A percentile compares a stretch with the other conserved stretches of the same genome.
Evolutionary conservation across 2,329 filamentous ascomycete species (phyloP).

Genomic region (Aschersonia sp.): DNA sequence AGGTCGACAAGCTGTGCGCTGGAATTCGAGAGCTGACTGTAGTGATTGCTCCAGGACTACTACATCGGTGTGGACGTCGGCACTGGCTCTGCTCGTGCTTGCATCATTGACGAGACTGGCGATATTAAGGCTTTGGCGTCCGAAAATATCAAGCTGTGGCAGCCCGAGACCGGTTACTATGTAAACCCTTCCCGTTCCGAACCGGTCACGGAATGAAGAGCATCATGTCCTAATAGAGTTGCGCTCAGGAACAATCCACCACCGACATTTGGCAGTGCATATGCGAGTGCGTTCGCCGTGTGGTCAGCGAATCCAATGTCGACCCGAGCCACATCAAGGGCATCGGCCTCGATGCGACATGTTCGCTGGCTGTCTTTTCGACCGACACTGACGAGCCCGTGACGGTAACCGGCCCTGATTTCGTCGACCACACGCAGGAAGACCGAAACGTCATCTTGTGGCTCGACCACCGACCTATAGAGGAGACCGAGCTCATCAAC

Average conservation of each 20-base stretch:
- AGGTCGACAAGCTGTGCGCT: neutral
- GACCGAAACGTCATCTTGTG: constrained; percentile 94
- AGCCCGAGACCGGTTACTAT: constrained; percentile 63
- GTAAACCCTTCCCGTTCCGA: constrained; percentile 25
- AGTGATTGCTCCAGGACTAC: constrained; percentile 28
- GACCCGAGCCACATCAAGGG: constrained; percentile 65
- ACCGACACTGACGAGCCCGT: constrained; percentile 83
- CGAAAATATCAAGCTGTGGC: constrained; percentile 68
- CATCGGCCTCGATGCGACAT: constrained; percentile 97
- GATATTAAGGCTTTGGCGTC: constrained; percentile 70
- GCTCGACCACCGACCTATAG: constrained; percentile 87
- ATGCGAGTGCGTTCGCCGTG: constrained; percentile 72
- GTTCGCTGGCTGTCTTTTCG: constrained; percentile 83
- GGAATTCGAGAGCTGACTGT: neutral
- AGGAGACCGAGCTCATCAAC: constrained; percentile 90
- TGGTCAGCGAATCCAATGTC: constrained; percentile 69
- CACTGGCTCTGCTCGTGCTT: constrained; percentile 87
- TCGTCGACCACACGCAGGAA: constrained; percentile 51
- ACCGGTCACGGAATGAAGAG: neutral
- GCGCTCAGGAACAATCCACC: constrained; percentile 77
- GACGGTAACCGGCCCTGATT: constrained; percentile 78
- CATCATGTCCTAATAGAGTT: neutral
- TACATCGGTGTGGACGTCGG: constrained; percentile 89
- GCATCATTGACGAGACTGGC: constrained; percentile 83
- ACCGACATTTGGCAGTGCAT: constrained; percentile 95